Evolutionary conservation across 225 moss, liverwort and hornwort genomes (phyloP).

Genomic region (Pseudoscleropodium purum): DNA sequence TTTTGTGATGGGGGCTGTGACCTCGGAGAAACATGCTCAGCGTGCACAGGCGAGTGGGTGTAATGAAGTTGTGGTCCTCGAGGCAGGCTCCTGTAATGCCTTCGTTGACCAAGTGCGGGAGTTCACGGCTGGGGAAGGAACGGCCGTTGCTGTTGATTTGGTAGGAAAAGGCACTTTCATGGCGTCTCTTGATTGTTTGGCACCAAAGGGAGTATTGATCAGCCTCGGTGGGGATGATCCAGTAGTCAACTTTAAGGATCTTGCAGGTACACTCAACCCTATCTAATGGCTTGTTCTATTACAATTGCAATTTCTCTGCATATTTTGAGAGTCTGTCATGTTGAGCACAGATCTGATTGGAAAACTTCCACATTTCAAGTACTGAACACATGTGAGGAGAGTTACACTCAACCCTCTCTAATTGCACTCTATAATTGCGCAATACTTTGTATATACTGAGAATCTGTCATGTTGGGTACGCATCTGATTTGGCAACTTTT

Average conservation of each 20-base stretch:
- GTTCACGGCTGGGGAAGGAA: conserved; percentile 27
- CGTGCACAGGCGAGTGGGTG: conserved; percentile 9
- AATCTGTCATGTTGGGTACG: background rate
- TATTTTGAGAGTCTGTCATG: background rate
- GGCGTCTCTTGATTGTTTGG: conserved; percentile 17
- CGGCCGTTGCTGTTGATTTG: conserved; percentile 3
- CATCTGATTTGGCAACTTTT: background rate
- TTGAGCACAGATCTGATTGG: background rate
- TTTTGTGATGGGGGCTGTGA: conserved; percentile 23
- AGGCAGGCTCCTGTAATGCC: background rate
- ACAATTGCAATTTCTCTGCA: background rate
- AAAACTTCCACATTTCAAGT: background rate
- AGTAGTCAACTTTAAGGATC: background rate
- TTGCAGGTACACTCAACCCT: background rate
- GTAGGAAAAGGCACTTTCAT: conserved; percentile 8
- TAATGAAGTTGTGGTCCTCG: conserved; percentile 11
- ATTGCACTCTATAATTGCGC: background rate
- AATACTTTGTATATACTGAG: background rate
- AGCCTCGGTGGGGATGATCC: conserved; percentile 7
- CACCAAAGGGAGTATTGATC: conserved; percentile 19
- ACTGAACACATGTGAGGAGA: background rate
- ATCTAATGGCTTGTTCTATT: background rate
- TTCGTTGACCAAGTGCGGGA: conserved; percentile 24
- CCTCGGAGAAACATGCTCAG: background rate
- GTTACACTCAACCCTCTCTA: background rate